A percentile compares a stretch with the other conserved stretches of the same genome.
These are phyloP conservation scores for Lasiodiplodia citricola DNA, from an alignment of 2,329 filamentous ascomycete genomes.

Conservation along the genomic window DNA sequence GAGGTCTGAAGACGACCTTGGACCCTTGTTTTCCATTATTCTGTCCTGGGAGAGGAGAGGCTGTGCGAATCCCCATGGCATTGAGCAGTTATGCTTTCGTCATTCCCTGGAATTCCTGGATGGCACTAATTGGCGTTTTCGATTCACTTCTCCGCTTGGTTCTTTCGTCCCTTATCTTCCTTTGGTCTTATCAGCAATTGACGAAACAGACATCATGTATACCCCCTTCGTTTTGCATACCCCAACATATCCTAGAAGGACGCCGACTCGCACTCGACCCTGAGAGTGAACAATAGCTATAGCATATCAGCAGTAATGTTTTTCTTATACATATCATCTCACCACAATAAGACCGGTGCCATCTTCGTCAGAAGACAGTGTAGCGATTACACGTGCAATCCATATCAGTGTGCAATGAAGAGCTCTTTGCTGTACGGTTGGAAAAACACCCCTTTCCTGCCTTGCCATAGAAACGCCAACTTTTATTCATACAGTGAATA, in stretches of 20 bases:
- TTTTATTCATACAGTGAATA: slow-evolving; percentile 26
- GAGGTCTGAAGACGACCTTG: slow-evolving; percentile 10
- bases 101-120: background rate
- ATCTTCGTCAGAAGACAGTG: background rate
- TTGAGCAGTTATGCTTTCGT: background rate
- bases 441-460: background rate
- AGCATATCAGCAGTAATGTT: slow-evolving; percentile 4
- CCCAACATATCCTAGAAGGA: background rate
- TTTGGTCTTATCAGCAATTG: background rate
- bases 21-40: background rate
- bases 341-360: background rate
- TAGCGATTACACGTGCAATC: slow-evolving; percentile 2
- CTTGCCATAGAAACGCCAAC: slow-evolving; percentile 19
- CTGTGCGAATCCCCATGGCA: background rate
- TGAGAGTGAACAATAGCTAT: background rate
- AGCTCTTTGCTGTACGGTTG: slow-evolving; percentile 1
- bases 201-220: slow-evolving; percentile 14
- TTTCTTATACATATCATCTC: slow-evolving; percentile 3
- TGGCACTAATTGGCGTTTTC: background rate
- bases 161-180: background rate
- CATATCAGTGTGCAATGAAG: slow-evolving; percentile 4
- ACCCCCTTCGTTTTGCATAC: slow-evolving; percentile 11
- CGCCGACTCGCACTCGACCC: background rate
- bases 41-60: background rate
- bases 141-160: background rate